Conservation (phyloP, 139 green algal genomes). For the Ettlia oleoabundans region DNA sequence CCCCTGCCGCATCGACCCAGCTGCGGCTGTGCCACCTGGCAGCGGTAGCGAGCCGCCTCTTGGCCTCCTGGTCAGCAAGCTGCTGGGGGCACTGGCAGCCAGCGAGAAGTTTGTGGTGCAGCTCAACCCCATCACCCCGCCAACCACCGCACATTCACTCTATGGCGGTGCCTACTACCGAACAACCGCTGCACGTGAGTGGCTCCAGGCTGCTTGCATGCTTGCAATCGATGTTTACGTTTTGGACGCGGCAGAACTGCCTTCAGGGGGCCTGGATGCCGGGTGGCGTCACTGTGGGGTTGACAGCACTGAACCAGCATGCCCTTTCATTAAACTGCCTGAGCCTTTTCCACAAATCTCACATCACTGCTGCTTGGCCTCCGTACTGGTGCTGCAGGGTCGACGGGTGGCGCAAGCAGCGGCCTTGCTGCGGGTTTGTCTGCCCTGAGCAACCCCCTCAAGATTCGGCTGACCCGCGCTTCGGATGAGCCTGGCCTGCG, state of each 20-base stretch:
- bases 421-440: constrained; percentile 71
- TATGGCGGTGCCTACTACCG: constrained; percentile 16
- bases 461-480: constrained; percentile 77
- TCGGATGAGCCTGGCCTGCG: constrained; percentile 51
- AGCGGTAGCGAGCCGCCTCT: constrained; percentile 50
- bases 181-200: background rate
- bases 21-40: constrained; percentile 32
- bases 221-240: too few species aligned
- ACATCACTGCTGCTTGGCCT: too few species aligned
- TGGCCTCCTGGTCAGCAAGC: constrained; percentile 73
- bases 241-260: too few species aligned
- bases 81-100: constrained; percentile 78
- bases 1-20: constrained; percentile 23
- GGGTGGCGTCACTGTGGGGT: too few species aligned
- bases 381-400: background rate
- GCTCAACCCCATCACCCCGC: constrained; percentile 23
- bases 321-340: too few species aligned
- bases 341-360: too few species aligned
- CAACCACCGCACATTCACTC: background rate
- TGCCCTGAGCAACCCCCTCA: constrained; percentile 90
- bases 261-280: too few species aligned
- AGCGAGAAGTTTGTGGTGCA: constrained; percentile 84
- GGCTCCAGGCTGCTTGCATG: too few species aligned
- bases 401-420: constrained; percentile 28
- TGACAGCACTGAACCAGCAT: too few species aligned